phyloP scores from a whole-genome alignment of 176 grass and related monocot genomes.

The Tuctoria greenei region DNA sequence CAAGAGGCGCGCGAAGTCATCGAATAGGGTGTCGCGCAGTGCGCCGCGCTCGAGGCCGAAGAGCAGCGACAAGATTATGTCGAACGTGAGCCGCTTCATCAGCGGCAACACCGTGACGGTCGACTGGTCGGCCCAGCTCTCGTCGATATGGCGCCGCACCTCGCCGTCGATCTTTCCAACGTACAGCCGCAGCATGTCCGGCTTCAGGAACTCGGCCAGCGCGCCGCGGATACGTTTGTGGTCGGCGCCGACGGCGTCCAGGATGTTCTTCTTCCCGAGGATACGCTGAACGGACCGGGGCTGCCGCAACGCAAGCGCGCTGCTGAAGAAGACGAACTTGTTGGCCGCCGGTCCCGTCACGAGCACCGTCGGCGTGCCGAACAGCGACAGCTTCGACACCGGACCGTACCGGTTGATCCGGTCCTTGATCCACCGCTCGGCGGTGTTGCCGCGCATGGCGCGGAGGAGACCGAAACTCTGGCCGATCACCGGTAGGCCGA shows the following conservation, averaged over 20 bases:
- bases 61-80: conserved; percentile 45
- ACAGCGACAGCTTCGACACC: conserved; percentile 67
- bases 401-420: conserved; percentile 39
- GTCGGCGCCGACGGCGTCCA: conserved; percentile 40
- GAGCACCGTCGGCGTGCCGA: conserved; percentile 43
- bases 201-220: conserved; percentile 45
- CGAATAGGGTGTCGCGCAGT: too few relatives aligned
- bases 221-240: conserved; percentile 44
- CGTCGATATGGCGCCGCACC: conserved; percentile 42
- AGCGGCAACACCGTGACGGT: conserved; percentile 39
- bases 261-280: conserved; percentile 37
- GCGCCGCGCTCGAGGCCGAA: conserved; percentile 27
- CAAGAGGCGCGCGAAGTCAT: conserved; percentile 25
- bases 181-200: conserved; percentile 51
- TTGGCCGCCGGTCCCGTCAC: conserved; percentile 35
- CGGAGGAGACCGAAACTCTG: conserved; percentile 52
- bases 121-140: conserved; percentile 13
- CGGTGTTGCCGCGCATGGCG: conserved; percentile 49
- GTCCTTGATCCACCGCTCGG: conserved; percentile 39
- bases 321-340: conserved; percentile 49
- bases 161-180: conserved; percentile 50
- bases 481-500: conserved; percentile 48
- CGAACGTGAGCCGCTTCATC: conserved; percentile 53
- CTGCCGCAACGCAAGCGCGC: conserved; percentile 27
- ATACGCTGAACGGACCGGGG: conserved; percentile 36